Conservation (phyloP, 148 eudicot species). For the Camellia lanceoleosa region DNA sequence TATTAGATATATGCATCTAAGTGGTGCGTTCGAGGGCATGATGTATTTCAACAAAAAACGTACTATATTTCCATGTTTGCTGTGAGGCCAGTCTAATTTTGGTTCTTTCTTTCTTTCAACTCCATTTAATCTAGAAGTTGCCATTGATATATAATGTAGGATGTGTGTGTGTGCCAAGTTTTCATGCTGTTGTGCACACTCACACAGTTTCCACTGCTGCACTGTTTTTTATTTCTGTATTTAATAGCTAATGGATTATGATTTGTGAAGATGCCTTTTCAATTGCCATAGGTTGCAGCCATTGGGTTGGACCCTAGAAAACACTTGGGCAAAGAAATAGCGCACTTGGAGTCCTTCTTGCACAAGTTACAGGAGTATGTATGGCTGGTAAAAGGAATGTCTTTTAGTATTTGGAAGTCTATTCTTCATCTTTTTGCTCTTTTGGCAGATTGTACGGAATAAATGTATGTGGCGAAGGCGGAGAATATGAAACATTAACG, state of each 20-base stretch:
- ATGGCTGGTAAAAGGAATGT: neutral
- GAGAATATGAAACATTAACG: constrained; percentile 95
- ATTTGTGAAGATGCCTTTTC: neutral
- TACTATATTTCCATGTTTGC: neutral
- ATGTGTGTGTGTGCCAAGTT: neutral
- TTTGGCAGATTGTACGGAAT: constrained; percentile 76
- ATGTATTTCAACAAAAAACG: neutral
- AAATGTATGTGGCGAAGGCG: constrained; percentile 99
- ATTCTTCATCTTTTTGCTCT: neutral
- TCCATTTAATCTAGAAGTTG: neutral
- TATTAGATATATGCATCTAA: neutral
- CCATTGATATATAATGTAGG: neutral
- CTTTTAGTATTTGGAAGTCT: neutral
- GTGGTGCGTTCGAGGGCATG: neutral
- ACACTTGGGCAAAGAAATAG: constrained; percentile 87
- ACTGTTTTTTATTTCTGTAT: neutral
- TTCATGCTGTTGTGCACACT: neutral
- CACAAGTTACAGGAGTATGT: constrained; percentile 79
- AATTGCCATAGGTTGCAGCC: constrained; percentile 74
- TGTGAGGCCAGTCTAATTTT: neutral
- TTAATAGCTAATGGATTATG: constrained; percentile 1
- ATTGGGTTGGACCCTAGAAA: constrained; percentile 84
- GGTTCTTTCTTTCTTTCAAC: neutral
- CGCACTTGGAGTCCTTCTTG: constrained; percentile 53
- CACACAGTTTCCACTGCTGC: neutral